Evolutionary conservation across 768 basidiomycete species (phyloP).

Genomic region (Coprinopsis cinerea): DNA sequence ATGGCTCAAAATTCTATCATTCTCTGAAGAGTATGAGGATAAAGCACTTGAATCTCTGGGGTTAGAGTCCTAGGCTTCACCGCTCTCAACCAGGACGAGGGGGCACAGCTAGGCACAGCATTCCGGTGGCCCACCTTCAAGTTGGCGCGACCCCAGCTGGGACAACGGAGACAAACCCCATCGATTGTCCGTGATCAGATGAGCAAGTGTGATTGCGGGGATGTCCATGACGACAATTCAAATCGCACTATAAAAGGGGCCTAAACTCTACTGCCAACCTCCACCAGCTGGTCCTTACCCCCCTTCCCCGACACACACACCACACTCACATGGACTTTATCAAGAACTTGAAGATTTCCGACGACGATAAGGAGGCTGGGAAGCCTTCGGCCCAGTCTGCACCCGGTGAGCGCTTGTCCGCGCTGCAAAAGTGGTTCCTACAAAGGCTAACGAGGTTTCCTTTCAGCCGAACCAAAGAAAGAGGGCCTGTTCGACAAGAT

Average conservation of each 20-base stretch:
- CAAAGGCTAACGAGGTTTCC: neutral
- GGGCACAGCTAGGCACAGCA: too few species aligned
- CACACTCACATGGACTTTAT: constrained; percentile 11
- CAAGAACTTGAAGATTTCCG: constrained; percentile 12
- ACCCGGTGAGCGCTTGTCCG: too few species aligned
- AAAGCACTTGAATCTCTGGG: too few species aligned
- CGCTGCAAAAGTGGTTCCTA: neutral
- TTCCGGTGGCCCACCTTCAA: too few species aligned
- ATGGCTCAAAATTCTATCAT: too few species aligned
- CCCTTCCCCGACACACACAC: neutral
- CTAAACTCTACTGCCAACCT: too few species aligned
- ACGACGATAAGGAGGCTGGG: constrained; percentile 1
- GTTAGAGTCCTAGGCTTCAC: too few species aligned
- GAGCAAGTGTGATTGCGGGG: constrained; percentile 1
- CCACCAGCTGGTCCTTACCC: too few species aligned
- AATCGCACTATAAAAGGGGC: neutral
- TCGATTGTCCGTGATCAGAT: neutral
- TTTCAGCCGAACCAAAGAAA: constrained; percentile 3
- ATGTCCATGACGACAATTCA: neutral
- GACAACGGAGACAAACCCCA: constrained; percentile 1
- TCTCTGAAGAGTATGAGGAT: too few species aligned
- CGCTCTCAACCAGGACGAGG: too few species aligned
- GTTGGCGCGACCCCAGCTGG: neutral
- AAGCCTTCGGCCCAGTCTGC: neutral
- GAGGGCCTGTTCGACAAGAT: constrained; percentile 8